Evolutionary conservation across 352 stramenopile genomes (phyloP).

Genomic region (Thraustochytrium sp.): DNA sequence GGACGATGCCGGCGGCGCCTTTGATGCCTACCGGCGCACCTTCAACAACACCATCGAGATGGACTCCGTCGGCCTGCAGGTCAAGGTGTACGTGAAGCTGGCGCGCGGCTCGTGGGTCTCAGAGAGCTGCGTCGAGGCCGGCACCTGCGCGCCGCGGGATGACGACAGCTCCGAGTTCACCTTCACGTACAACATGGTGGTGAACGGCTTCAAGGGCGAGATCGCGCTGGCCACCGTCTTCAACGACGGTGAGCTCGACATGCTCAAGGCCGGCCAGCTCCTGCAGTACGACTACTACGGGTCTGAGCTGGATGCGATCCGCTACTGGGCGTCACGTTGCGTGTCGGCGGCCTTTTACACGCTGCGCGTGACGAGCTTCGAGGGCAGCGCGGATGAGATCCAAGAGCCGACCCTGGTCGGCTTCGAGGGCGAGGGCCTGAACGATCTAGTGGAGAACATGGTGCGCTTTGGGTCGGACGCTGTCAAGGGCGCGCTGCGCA

Average conservation of each 20-base stretch:
- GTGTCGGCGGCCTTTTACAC: not conserved
- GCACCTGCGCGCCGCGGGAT: not conserved
- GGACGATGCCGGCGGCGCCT: not conserved
- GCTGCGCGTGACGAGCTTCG: conserved; percentile 15
- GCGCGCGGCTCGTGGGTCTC: conserved; percentile 10
- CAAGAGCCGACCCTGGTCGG: not conserved
- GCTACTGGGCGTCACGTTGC: not conserved
- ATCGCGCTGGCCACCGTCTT: not conserved
- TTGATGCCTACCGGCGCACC: not conserved
- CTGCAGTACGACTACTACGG: not conserved
- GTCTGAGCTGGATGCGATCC: not conserved
- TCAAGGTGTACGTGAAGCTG: not conserved
- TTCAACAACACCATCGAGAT: not conserved
- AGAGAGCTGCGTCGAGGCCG: not conserved
- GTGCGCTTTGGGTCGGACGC: not conserved
- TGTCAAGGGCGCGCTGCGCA: not conserved
- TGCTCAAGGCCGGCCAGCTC: not conserved
- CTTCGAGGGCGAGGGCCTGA: not conserved
- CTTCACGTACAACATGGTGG: not conserved
- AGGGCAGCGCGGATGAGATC: not conserved
- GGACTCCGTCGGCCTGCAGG: not conserved
- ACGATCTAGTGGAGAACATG: not conserved
- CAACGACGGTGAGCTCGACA: not conserved
- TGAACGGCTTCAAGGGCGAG: not conserved
- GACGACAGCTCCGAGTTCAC: not conserved